Evolutionary conservation across 345 rosid genomes (phyloP).

Genomic region (Salix suchowensis): DNA sequence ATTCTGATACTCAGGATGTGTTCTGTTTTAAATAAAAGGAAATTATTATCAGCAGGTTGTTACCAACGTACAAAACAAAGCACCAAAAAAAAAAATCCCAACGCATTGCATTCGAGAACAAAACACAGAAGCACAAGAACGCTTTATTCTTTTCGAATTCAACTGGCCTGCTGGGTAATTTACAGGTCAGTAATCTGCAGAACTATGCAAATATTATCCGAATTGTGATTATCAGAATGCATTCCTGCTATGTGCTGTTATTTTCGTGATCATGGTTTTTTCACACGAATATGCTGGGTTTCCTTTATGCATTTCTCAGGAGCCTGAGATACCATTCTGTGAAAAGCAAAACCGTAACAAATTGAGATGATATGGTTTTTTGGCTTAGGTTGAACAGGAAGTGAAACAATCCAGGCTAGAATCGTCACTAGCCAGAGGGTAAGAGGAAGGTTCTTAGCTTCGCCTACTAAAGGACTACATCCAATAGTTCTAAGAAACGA

Average conservation of each 20-base stretch:
- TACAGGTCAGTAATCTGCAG: too few relatives aligned
- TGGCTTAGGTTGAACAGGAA: neutral
- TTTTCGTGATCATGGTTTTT: neutral
- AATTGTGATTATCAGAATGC: neutral
- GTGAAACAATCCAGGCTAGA: neutral
- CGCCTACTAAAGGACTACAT: neutral
- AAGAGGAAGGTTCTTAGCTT: neutral
- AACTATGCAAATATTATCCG: too few relatives aligned
- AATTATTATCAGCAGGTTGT: neutral
- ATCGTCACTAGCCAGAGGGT: neutral
- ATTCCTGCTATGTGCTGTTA: neutral
- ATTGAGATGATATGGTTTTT: neutral
- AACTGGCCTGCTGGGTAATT: neutral
- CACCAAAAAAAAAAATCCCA: neutral
- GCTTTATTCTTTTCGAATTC: neutral
- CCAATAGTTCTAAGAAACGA: neutral
- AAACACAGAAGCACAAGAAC: neutral
- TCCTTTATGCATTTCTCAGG: neutral
- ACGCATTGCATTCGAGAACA: too few relatives aligned
- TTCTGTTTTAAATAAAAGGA: neutral
- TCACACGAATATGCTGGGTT: neutral
- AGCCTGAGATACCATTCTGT: neutral
- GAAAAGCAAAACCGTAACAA: neutral
- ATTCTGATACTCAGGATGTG: neutral
- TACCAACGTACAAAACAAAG: neutral